Base-by-base conservation (phyloP, 2,329 filamentous ascomycete genomes). In the Alternaria rosae region DNA sequence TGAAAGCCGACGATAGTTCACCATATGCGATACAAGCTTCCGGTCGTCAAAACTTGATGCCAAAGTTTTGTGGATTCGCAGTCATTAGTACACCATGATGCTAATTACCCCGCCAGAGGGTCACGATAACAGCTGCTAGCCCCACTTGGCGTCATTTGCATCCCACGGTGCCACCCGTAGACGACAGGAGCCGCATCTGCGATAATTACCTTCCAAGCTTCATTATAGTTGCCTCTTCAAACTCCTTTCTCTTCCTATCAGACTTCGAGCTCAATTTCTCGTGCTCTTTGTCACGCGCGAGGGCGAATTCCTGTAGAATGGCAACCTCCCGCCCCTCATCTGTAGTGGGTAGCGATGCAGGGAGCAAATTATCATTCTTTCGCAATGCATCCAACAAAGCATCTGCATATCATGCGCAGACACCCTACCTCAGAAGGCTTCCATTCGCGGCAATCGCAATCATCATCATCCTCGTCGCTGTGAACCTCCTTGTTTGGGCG, bases 401-500 rank as follows among this genome's bases (percentile, higher is more conserved):
- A 2, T 80, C 81, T 28, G 68, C 65, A 50, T 85, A 83, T 51
- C 86, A 88, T 72, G 72, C 80, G 50, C 81, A 82, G 5, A 79
- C 87, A 23, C 87, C 87, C 0, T 85, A 85, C 9, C 74, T 90
- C 12, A 80, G 83, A 30, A 85, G 82, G 59, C 80, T 89, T 5
- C 88, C 87, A 1, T 82, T 88, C 5, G 77, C 83, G 1, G 87
- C 85, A 0, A 79, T 89, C 41, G 84, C 83, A 2, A 87, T 89
- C 28, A 88, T 89, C 26, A 48, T 83, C 2, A 76, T 85, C 1
- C 76, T 90, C 42, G 80, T 85, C 2, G 51, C 83, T 5, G 75
- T 88, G 54, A 89, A 90, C 73, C 70, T 85, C 4, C 54, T 87
- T 3, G 85, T 87, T 9, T 90, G 88, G 88, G 80, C 84, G 51